phyloP scores from a whole-genome alignment of 306 rosid species.

The apple (Malus domestica) region DNA sequence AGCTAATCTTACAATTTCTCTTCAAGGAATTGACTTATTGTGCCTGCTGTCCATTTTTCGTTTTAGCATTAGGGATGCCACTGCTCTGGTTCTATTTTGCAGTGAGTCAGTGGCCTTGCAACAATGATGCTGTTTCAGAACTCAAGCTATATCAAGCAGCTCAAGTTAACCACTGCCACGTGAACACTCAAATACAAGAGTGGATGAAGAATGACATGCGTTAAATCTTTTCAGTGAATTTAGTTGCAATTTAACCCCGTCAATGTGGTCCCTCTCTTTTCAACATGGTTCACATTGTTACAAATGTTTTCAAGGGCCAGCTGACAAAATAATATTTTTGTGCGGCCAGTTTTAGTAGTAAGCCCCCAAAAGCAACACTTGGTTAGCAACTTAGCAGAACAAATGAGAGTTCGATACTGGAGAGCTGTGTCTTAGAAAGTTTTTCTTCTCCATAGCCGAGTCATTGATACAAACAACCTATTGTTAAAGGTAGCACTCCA shows the following conservation, averaged over 20 bases:
- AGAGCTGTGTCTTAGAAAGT: background rate
- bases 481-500: background rate
- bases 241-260: background rate
- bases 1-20: too few relatives aligned
- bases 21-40: background rate
- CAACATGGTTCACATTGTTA: background rate
- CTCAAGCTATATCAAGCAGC: background rate
- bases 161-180: background rate
- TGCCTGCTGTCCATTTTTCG: background rate
- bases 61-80: background rate
- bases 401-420: background rate
- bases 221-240: background rate
- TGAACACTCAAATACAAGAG: background rate
- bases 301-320: background rate
- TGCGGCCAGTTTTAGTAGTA: too few relatives aligned
- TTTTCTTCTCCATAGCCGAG: background rate
- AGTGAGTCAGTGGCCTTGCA: background rate
- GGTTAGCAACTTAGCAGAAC: too few relatives aligned
- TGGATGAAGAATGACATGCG: background rate
- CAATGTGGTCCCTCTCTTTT: background rate
- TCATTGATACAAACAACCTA: background rate
- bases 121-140: background rate
- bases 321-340: background rate
- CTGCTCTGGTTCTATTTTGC: background rate
- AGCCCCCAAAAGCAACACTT: too few relatives aligned